A percentile compares a stretch with the other conserved stretches of the same genome.
These are phyloP conservation scores for Angophora floribunda DNA, from an alignment of 345 rosid species.

Conservation along the genomic window DNA sequence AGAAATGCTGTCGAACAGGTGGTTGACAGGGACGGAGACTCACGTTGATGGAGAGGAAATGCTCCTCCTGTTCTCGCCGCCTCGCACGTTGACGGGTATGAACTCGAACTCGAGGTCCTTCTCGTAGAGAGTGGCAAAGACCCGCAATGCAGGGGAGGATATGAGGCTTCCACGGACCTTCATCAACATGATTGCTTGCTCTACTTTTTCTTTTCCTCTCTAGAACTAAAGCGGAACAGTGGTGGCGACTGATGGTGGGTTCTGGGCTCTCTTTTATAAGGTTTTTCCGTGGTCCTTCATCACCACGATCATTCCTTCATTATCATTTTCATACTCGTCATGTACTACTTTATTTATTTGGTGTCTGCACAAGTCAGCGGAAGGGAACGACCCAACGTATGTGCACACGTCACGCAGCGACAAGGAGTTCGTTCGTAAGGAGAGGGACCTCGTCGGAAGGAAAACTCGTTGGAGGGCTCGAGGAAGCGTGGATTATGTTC, in stretches of 20 bases:
- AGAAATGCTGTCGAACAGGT: not conserved
- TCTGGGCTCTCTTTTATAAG: not conserved
- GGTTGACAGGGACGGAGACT: not conserved
- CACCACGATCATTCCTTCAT: not conserved
- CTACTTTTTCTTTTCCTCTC: not conserved
- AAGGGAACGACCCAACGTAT: not conserved
- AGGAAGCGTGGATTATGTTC: not conserved
- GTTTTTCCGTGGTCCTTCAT: slow-evolving; percentile 4
- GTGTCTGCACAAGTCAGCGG: not conserved
- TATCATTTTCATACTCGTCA: not conserved
- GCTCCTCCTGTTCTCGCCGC: slow-evolving; percentile 16
- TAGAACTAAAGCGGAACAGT: not conserved
- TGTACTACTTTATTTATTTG: not conserved
- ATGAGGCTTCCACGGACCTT: slow-evolving; percentile 9
- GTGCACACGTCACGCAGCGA: not conserved
- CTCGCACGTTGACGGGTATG: slow-evolving; percentile 4
- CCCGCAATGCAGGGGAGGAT: slow-evolving; percentile 16
- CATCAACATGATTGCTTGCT: not conserved
- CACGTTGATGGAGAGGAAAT: slow-evolving; percentile 4
- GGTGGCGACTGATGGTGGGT: not conserved
- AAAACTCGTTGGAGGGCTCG: not conserved
- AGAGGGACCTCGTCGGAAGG: not conserved
- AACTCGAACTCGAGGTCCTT: slow-evolving; percentile 19
- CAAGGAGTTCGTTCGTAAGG: not conserved
- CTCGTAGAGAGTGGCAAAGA: slow-evolving; percentile 12